Percentiles rank a stretch among this genome's conserved stretches.
Conservation (phyloP, 1,139 yeast species). For the Spencermartinsiella ligniputridi region DNA sequence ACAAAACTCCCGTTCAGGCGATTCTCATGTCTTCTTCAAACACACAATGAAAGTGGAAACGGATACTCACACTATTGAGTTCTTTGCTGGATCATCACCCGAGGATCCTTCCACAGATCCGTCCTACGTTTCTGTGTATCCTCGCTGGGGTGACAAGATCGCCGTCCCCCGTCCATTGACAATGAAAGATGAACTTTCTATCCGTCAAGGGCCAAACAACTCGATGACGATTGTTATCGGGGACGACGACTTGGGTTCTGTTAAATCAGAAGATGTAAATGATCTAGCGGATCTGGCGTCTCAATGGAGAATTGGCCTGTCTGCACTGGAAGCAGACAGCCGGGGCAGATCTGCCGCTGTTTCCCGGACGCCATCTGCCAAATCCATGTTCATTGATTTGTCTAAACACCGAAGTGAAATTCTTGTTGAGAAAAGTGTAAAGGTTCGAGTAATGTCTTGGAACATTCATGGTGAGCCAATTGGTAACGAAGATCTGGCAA, state of each 20-base stretch:
- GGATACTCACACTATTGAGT: slow-evolving; percentile 22
- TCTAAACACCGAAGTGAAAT: neutral
- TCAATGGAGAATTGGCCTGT: slow-evolving; percentile 26
- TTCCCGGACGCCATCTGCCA: neutral
- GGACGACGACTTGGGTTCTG: slow-evolving; percentile 26
- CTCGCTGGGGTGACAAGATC: slow-evolving; percentile 10
- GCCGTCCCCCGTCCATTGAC: slow-evolving; percentile 16
- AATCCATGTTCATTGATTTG: neutral
- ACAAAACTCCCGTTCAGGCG: too few relatives aligned
- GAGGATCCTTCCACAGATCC: slow-evolving; percentile 12
- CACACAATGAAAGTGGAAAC: slow-evolving; percentile 17
- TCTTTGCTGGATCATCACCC: slow-evolving; percentile 16
- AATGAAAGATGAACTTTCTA: slow-evolving; percentile 9
- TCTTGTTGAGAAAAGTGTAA: slow-evolving; percentile 18
- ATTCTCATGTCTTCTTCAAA: too few relatives aligned
- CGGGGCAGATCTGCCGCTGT: neutral
- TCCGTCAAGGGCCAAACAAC: slow-evolving; percentile 7
- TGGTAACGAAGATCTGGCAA: slow-evolving; percentile 23
- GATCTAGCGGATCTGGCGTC: slow-evolving; percentile 23
- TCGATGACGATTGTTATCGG: slow-evolving; percentile 22
- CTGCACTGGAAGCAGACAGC: slow-evolving; percentile 9
- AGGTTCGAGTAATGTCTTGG: slow-evolving; percentile 41
- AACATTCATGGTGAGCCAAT: slow-evolving; percentile 42
- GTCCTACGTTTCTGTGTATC: slow-evolving; percentile 19
- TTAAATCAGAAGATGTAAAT: slow-evolving; percentile 17